Percentiles rank a stretch among this genome's conserved stretches.
phyloP scores from a whole-genome alignment of 129 eudicot species.

The Scalesia atractyloides region DNA sequence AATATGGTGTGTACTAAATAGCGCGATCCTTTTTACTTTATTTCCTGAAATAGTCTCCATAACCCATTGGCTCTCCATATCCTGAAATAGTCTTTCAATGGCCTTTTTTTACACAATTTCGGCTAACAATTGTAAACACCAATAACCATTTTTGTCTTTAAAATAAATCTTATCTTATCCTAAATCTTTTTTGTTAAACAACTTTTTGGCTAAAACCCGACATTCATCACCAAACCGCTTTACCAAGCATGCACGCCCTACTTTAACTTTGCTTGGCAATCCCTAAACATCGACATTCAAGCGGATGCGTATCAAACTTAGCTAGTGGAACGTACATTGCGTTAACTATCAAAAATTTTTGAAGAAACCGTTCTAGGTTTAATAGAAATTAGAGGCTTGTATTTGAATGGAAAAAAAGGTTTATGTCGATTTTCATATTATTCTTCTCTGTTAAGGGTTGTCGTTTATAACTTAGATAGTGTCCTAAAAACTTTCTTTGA shows the following conservation, averaged over 20 bases:
- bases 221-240: constrained; percentile 16
- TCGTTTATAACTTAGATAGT: background rate
- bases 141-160: background rate
- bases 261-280: constrained; percentile 14
- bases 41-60: no score
- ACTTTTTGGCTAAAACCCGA: constrained; percentile 18
- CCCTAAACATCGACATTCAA: constrained; percentile 14
- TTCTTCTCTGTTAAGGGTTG: constrained; percentile 3
- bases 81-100: no score
- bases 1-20: no score
- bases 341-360: background rate
- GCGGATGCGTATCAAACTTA: background rate
- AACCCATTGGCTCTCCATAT: no score
- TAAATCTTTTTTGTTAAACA: background rate
- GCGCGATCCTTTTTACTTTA: no score
- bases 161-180: background rate
- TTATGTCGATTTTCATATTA: background rate
- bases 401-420: background rate
- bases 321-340: background rate
- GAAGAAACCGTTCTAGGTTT: background rate
- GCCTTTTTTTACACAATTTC: no score
- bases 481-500: background rate
- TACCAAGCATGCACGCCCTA: constrained; percentile 14
- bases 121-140: no score
- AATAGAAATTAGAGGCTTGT: background rate